phyloP scores from a whole-genome alignment of 805 yeast species.

The Hanseniaspora mollemarum region DNA sequence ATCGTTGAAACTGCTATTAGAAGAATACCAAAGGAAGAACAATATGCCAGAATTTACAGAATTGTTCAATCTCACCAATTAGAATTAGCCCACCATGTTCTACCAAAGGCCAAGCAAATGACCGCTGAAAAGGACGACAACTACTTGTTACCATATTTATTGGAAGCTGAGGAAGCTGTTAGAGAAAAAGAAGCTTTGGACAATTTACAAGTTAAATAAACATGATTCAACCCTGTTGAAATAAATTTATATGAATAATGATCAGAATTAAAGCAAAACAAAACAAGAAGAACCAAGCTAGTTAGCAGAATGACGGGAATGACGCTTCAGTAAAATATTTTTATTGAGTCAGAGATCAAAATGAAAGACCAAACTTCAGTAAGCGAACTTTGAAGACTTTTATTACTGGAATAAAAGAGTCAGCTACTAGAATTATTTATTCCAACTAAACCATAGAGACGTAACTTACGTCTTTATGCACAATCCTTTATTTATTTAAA shows the following conservation, averaged over 20 bases:
- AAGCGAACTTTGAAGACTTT: too few relatives aligned
- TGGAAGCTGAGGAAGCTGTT: slow-evolving; percentile 90
- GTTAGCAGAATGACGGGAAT: too few relatives aligned
- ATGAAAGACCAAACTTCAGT: too few relatives aligned
- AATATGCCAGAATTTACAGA: slow-evolving; percentile 87
- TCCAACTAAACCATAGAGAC: neutral
- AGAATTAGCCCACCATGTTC: slow-evolving; percentile 67
- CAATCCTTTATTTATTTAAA: too few relatives aligned
- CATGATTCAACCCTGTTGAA: neutral
- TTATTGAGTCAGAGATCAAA: too few relatives aligned
- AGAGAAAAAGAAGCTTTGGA: slow-evolving; percentile 81
- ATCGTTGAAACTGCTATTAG: slow-evolving; percentile 73
- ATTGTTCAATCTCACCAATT: slow-evolving; percentile 84
- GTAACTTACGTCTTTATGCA: too few relatives aligned
- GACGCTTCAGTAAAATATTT: too few relatives aligned
- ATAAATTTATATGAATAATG: neutral
- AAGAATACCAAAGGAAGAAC: slow-evolving; percentile 74
- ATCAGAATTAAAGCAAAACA: neutral
- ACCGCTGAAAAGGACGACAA: slow-evolving; percentile 70
- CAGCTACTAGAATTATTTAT: too few relatives aligned
- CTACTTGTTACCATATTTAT: slow-evolving; percentile 75
- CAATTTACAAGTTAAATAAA: slow-evolving; percentile 42
- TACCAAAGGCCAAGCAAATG: slow-evolving; percentile 69
- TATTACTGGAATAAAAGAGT: too few relatives aligned
- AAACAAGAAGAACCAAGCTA: too few relatives aligned